Evolutionary conservation across 1,139 yeast species (phyloP), one percentile per base, ranked within the genome.

Genomic region (Arxiozyma slooffiae): DNA sequence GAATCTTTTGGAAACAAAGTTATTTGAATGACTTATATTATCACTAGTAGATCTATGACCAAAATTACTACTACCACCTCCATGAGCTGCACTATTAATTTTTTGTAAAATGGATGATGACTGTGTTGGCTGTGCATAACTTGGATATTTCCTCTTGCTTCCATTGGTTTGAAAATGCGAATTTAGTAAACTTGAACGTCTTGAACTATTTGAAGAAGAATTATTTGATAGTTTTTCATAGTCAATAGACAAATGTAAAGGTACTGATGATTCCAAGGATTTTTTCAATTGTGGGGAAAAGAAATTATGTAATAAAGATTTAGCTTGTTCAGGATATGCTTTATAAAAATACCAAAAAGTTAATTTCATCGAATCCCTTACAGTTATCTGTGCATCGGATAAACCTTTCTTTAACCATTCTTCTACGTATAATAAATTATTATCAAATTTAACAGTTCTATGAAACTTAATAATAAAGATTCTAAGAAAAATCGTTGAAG

Each of bases 331-430:
- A 0, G 82, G 78, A 68, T 76, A 79, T 2, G 71, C 58, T 41
- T 73, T 72, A 57, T 76, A 74, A 54, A 79, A 77, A 21, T 78
- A 72, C 96, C 96, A 89, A 61, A 78, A 90, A 0, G 89, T 75
- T 9, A 73, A 72, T 61, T 96, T 77, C 69, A 85, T 86, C 0
- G 80, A 73, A 59, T 81, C 95, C 54, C 97, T 75, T 0, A 87
- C 97, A 0, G 76, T 72, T 0, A 94, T 89, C 53, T 85, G 85
- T 0, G 96, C 87, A 67, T 92, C 97, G 1, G 79, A 68, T 2
- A 92, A 70, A 37, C 94, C 81, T 59, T 78, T 82, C 5, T 69
- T 57, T 2, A 89, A 63, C 55, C 81, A 71, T 51, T 74, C 79
- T 41, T 74, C 80, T 1, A 82, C 68, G 1, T 73, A 62, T 4